Base-by-base conservation (phyloP, 163 green algal species). In the Scenedesmus sp. region DNA sequence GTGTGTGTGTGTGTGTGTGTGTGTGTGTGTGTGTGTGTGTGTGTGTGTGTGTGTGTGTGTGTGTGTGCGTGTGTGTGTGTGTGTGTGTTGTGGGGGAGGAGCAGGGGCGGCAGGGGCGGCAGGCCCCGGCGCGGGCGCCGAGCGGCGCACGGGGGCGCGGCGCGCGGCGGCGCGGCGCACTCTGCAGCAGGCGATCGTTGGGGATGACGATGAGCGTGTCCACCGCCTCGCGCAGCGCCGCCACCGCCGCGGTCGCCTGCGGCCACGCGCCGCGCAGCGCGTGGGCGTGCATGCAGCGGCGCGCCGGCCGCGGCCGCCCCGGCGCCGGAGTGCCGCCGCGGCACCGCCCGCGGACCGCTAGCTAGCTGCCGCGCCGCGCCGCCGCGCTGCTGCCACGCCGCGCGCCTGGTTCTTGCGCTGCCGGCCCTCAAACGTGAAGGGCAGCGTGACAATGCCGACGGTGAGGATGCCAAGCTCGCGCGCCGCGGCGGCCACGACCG, bases 191-290 rank as follows among this genome's bases (percentile, higher is more conserved):
- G 31, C 89, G 83, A 85, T 98, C 93, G 79, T 98, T 98, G n/a
- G 95, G 93, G 77, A 99, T 97, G 45, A 96, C 89, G 62, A 99
- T 98, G 9, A 98, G 88, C 2, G 95, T 98, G 86, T 99, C 95
- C 51, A 99, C 95, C 6, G 86, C 83, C 0, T 80, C 75, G 2
- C 86, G 74, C 66, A 99, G 84, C 33, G 86, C 84, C 17, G 92
- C 81, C 36, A 98, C 89, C 0, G 91, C 92, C 11, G 91, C 75
- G 56, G 81, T 70, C 1, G 95, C 95, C 91, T 98, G 88, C 62
- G 75, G 42, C 7, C 58, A 50, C 11, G 39, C 39, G 10, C 6
- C n/a, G n/a, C n/a, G n/a, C n/a, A n/a, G n/a, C n/a, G n/a, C n/a
- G n/a, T n/a, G n/a, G n/a, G n/a, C n/a, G n/a, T n/a, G 39, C 39